Conservation (phyloP, 2,329 filamentous ascomycete species). For the Fusarium fracticaudum region DNA sequence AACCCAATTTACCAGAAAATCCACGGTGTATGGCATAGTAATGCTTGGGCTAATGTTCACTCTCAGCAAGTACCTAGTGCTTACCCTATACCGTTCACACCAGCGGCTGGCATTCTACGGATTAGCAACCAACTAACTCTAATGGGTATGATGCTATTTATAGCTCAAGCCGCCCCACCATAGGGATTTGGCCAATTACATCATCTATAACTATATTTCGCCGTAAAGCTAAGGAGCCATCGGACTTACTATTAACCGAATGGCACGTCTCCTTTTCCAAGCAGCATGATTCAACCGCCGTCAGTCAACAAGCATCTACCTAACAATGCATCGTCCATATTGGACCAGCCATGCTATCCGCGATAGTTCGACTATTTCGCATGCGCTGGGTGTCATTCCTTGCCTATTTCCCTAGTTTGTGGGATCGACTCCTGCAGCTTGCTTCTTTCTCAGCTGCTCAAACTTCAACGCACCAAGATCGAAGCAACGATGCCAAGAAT, state of each 20-base stretch:
- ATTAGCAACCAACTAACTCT: neutral
- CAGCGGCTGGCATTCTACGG: neutral
- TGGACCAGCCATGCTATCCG: neutral
- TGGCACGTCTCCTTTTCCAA: neutral
- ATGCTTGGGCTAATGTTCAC: neutral
- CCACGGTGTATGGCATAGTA: neutral
- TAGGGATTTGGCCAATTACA: neutral
- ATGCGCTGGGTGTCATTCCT: neutral
- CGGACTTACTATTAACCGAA: neutral
- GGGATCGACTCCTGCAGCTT: neutral
- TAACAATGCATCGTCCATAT: neutral
- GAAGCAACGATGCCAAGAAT: neutral
- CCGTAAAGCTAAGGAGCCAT: accelerated
- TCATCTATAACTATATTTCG: accelerated
- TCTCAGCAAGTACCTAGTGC: accelerated
- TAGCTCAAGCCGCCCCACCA: accelerated
- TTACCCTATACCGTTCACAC: neutral
- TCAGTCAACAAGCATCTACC: neutral
- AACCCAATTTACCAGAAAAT: accelerated
- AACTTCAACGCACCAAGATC: neutral
- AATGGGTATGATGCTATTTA: neutral
- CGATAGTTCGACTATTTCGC: neutral
- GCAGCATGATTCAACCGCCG: neutral
- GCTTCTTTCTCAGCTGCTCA: neutral
- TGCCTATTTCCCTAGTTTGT: neutral